phyloP scores from a whole-genome alignment of 139 green algal species.

The Tetraselmis striata region DNA sequence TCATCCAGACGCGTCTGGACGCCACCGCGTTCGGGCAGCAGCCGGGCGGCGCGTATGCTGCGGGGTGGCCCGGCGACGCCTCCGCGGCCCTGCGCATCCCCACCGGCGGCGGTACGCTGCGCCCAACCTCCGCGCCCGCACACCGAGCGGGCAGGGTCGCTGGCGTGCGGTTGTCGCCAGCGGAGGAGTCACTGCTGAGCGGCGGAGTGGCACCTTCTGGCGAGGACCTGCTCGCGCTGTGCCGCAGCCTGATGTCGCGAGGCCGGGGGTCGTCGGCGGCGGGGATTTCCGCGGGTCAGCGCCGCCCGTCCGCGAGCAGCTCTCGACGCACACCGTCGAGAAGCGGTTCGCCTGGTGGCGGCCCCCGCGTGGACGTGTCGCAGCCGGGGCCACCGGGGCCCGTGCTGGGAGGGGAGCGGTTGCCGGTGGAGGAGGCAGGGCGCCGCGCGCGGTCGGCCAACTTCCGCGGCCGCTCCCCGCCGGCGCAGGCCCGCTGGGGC shows the following conservation, averaged over 20 bases:
- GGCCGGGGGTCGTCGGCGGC: background rate
- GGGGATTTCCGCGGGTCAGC: background rate
- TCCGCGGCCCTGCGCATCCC: background rate
- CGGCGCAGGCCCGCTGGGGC: background rate
- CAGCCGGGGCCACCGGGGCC: background rate
- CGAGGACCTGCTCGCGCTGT: background rate
- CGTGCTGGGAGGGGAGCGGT: background rate
- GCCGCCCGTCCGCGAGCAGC: background rate
- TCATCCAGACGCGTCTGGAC: background rate
- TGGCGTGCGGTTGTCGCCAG: background rate
- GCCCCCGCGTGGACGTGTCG: background rate
- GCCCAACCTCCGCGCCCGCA: background rate
- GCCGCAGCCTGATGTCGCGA: background rate
- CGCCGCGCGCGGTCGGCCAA: background rate
- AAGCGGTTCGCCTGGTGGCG: too few relatives aligned
- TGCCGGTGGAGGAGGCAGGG: background rate
- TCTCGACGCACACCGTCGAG: too few relatives aligned
- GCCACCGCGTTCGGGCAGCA: background rate
- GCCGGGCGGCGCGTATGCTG: too few relatives aligned
- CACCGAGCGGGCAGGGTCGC: background rate
- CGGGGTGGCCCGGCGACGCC: too few relatives aligned
- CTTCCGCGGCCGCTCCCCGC: background rate
- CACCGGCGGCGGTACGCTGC: background rate
- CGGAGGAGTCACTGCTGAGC: background rate
- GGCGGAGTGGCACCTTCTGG: too few relatives aligned